Conservation (phyloP, 305 asterid genomes). For the Fraxinus ornus region DNA sequence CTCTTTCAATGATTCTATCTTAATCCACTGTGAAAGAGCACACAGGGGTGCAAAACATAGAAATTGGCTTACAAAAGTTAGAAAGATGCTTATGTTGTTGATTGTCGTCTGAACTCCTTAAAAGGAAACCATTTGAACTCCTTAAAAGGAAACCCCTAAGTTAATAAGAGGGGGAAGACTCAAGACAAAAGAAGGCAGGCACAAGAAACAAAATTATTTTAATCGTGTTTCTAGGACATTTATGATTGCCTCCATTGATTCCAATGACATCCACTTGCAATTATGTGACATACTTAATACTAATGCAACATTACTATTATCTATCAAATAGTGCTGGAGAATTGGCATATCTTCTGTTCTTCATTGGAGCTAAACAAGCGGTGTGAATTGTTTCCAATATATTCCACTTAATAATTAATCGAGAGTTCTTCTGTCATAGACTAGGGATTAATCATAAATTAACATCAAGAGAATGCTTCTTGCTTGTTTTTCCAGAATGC, state of each 20-base stretch:
- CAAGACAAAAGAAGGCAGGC: neutral
- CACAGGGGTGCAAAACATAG: neutral
- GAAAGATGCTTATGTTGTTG: neutral
- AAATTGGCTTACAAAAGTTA: neutral
- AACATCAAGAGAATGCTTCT: slow-evolving; percentile 23
- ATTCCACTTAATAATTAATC: neutral
- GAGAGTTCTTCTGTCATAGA: neutral
- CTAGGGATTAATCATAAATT: neutral
- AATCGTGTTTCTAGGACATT: neutral
- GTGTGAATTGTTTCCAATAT: neutral
- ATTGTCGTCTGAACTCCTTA: neutral
- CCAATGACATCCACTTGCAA: neutral
- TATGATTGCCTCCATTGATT: neutral
- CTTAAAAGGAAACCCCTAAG: neutral
- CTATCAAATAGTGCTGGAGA: no score
- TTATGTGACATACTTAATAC: neutral
- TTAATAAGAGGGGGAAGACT: neutral
- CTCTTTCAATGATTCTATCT: neutral
- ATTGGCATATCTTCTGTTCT: neutral
- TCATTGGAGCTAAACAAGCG: neutral
- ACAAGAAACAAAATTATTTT: neutral
- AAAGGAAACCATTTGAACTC: neutral
- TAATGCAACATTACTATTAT: no score
- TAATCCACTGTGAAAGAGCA: neutral
- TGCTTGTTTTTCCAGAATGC: slow-evolving; percentile 57